phyloP scores from a whole-genome alignment of 768 basidiomycete genomes.

The Arthromyces matolae region DNA sequence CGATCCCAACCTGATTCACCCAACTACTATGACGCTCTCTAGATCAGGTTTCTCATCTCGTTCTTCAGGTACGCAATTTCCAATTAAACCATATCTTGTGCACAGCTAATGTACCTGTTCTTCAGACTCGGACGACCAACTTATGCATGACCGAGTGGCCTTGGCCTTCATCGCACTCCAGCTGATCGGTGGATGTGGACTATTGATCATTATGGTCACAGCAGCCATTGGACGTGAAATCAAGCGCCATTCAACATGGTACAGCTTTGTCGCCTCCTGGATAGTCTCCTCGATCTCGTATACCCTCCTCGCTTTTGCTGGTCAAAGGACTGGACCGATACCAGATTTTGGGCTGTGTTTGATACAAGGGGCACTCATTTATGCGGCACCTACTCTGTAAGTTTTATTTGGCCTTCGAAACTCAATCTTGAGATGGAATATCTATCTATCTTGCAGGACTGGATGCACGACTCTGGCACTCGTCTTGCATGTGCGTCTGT shows the following conservation, averaged over 20 bases:
- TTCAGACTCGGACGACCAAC: constrained; percentile 1
- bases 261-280: constrained; percentile 29
- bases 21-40: constrained; percentile 1
- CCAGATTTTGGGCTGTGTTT: constrained; percentile 24
- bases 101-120: too few relatives aligned
- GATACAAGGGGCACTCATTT: constrained; percentile 27
- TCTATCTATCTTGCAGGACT: constrained; percentile 18
- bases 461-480: constrained; percentile 27
- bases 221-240: constrained; percentile 22
- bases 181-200: constrained; percentile 21
- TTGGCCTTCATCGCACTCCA: constrained; percentile 27
- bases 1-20: background rate
- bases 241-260: constrained; percentile 31
- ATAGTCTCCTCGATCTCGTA: constrained; percentile 28
- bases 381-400: constrained; percentile 30
- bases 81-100: background rate
- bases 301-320: constrained; percentile 27
- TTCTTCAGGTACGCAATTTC: constrained; percentile 4
- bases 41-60: background rate
- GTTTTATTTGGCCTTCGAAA: constrained; percentile 1
- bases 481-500: constrained; percentile 23
- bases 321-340: constrained; percentile 24
- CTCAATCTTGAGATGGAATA: background rate
- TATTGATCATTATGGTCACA: constrained; percentile 25
- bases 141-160: constrained; percentile 16